These are phyloP conservation scores for Euphorbia corollata DNA, from an alignment of 441 rosid species.

Conservation along the genomic window DNA sequence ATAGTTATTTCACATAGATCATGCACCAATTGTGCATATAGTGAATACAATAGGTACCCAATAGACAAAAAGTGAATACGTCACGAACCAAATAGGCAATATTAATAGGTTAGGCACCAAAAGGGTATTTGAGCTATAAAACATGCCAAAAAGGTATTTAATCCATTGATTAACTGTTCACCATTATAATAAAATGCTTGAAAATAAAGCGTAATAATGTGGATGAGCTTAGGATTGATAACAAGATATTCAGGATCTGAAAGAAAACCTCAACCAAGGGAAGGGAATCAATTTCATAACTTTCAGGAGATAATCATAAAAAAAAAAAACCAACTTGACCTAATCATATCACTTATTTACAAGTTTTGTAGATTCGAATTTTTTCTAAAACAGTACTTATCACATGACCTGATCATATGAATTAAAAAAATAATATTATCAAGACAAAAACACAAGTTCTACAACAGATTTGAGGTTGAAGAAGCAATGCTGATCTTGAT, in stretches of 20 bases:
- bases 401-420: not conserved
- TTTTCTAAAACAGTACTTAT: not conserved
- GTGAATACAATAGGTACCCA: too few species aligned
- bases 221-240: not conserved
- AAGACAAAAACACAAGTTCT: not conserved
- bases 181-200: conserved; percentile 1
- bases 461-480: not conserved
- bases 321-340: not conserved
- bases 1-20: too few species aligned
- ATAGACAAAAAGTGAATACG: too few species aligned
- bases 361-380: not conserved
- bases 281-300: conserved; percentile 5
- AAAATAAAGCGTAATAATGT: conserved; percentile 1
- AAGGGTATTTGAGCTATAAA: too few species aligned
- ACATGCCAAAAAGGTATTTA: too few species aligned
- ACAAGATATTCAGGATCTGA: not conserved
- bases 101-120: too few species aligned
- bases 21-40: too few species aligned
- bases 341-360: not conserved
- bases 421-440: not conserved
- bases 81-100: too few species aligned
- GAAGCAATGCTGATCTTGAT: not conserved
- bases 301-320: not conserved
- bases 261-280: conserved; percentile 1
- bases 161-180: not conserved